phyloP scores from a whole-genome alignment of 2,329 filamentous ascomycete genomes.

The Fusarium aywerte region DNA sequence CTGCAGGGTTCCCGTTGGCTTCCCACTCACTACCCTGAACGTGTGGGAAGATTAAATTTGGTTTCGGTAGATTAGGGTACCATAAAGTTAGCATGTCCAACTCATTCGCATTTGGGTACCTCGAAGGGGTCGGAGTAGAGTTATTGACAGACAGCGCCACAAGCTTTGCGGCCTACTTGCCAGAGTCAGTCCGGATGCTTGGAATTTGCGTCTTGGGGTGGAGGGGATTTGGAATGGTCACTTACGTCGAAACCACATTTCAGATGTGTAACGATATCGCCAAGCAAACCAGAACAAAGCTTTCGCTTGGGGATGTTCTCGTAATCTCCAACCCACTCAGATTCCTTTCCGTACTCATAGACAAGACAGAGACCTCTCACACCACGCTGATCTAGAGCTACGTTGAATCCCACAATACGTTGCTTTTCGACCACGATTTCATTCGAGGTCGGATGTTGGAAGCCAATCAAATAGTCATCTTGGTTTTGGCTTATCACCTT shows the following conservation, averaged over 20 bases:
- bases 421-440: background rate
- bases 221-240: background rate
- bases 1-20: background rate
- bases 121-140: background rate
- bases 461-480: background rate
- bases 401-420: background rate
- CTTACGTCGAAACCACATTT: conserved; percentile 5
- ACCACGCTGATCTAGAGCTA: background rate
- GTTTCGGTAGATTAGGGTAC: conserved; percentile 1
- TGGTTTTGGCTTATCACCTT: background rate
- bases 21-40: background rate
- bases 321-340: background rate
- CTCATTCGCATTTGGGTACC: background rate
- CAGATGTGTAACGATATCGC: background rate
- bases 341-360: background rate
- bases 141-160: background rate
- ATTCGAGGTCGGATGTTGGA: background rate
- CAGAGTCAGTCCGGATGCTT: background rate
- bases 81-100: background rate
- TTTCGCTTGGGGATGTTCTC: background rate
- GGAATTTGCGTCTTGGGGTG: background rate
- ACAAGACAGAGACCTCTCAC: background rate
- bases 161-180: background rate
- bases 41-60: background rate
- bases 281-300: background rate